Evolutionary conservation across 2,329 filamentous ascomycete genomes (phyloP).

Genomic region (Sarocladium brachiariae): DNA sequence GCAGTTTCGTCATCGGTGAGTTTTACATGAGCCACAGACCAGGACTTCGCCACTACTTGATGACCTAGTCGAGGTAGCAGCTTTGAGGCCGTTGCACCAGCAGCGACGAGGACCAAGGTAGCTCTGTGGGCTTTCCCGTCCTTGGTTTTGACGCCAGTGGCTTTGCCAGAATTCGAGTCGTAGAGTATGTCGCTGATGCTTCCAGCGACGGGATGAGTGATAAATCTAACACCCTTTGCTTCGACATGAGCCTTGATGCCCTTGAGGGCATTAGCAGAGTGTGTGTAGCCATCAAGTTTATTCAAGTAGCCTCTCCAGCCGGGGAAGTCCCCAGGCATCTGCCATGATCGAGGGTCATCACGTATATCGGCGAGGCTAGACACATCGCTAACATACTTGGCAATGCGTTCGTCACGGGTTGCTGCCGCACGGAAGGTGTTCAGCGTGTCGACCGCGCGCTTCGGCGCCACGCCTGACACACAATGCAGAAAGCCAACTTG

Average conservation of each 20-base stretch:
- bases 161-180: slow-evolving; percentile 14
- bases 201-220: slow-evolving; percentile 18
- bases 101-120: slow-evolving; percentile 41
- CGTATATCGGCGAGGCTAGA: slow-evolving; percentile 23
- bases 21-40: slow-evolving; percentile 53
- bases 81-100: slow-evolving; percentile 41
- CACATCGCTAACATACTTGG: slow-evolving; percentile 32
- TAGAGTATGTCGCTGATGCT: slow-evolving; percentile 14
- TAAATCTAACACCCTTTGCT: slow-evolving; percentile 31
- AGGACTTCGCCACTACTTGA: slow-evolving; percentile 48
- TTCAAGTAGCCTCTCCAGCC: slow-evolving; percentile 56
- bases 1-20: slow-evolving; percentile 48
- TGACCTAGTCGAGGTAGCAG: slow-evolving; percentile 41
- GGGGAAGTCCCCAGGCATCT: slow-evolving; percentile 38
- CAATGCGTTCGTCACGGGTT: slow-evolving; percentile 28
- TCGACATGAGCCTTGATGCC: slow-evolving; percentile 33
- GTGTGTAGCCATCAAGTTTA: slow-evolving; percentile 48
- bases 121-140: slow-evolving; percentile 18
- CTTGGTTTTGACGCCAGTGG: slow-evolving; percentile 21
- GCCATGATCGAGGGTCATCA: no score
- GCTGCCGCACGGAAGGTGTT: slow-evolving; percentile 24
- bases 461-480: slow-evolving; percentile 37
- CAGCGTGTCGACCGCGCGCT: slow-evolving; percentile 38
- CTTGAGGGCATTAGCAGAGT: slow-evolving; percentile 43
- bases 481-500: slow-evolving; percentile 34